A percentile compares a stretch with the other conserved stretches of the same genome.
Evolutionary conservation across 2,329 filamentous ascomycete genomes (phyloP).

Genomic region (Aspergillus glaucus): DNA sequence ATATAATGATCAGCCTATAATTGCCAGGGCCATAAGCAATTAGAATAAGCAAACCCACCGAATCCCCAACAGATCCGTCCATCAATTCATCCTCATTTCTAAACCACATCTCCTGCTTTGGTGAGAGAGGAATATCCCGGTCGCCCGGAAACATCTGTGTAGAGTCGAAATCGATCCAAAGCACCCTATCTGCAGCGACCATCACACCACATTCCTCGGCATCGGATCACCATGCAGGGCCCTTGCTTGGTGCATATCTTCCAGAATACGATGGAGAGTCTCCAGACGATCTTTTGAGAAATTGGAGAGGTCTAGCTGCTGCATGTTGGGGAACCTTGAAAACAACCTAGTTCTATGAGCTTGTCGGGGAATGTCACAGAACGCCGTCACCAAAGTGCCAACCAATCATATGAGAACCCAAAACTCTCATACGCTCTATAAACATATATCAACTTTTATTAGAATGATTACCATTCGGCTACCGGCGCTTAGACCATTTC

Average conservation of each 20-base stretch:
- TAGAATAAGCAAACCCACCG: slow-evolving; percentile 4
- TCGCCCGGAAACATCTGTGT: slow-evolving; percentile 8
- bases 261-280: slow-evolving; percentile 6
- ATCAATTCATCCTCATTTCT: slow-evolving; percentile 7
- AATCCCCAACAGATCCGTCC: slow-evolving; percentile 6
- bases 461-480: too few relatives aligned
- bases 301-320: slow-evolving; percentile 5
- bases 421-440: too few relatives aligned
- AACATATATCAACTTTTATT: too few relatives aligned
- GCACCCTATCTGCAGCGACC: slow-evolving; percentile 4
- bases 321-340: slow-evolving; percentile 8
- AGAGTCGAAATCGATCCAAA: slow-evolving; percentile 13
- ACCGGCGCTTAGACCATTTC: too few relatives aligned
- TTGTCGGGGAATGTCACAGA: slow-evolving; percentile 4
- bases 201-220: slow-evolving; percentile 13
- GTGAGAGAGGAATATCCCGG: not conserved
- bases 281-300: slow-evolving; percentile 5
- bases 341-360: slow-evolving; percentile 6
- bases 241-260: slow-evolving; percentile 6
- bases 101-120: slow-evolving; percentile 3
- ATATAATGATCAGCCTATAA: not conserved
- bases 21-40: not conserved
- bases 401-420: too few relatives aligned
- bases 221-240: slow-evolving; percentile 10
- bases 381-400: too few relatives aligned